Base-by-base conservation (phyloP, 345 rosid species). In the Rhodamnia rubescens region DNA sequence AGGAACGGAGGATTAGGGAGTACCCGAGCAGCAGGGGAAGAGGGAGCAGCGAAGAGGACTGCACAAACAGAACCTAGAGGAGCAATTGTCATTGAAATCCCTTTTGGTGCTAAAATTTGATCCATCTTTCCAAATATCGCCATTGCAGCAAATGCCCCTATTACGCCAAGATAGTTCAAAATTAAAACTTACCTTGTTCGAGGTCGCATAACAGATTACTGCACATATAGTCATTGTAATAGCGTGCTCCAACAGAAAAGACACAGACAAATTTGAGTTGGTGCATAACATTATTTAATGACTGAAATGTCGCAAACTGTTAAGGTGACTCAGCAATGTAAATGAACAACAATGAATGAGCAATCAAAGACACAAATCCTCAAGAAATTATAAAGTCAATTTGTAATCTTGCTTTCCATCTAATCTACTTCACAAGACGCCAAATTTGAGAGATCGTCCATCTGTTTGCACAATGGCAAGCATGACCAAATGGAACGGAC, bases 61-160 rank as follows among this genome's bases (percentile, higher is more conserved):
- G 99, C 97, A 51, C 87, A 94, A 85, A 97, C 99, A 16, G 99
- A 98, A 11, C 99, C 99, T 44, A 95, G 85, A 18, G 99, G 99
- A 36, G 99, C 97, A 85, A 97, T 93, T 18, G 98, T 94, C 89
- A 95, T 89, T 32, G 98, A 90, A 75, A 97, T 75, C 81, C 98
- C 99, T 86, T 92, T 95, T 4, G 96, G 90, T 40, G 92, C 93
- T 51, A 95, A 84, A 20, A 94, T 85, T 81, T 95, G 97, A 88
- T 97, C 99, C 82, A 97, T 88, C 91, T 93, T 97, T 88, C 98
- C 98, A 87, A 95, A 82, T 87, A 94, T 58, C 14, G 98, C 99
- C 99, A 97, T 97, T 6, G 99, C 98, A 50, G 92, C 96, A 89
- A 97, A 97, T 59, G 97, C 99, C n/a, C 99, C 99, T 96, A 90